phyloP scores from a whole-genome alignment of 78 protist species.

The Andalucia godoyi region DNA sequence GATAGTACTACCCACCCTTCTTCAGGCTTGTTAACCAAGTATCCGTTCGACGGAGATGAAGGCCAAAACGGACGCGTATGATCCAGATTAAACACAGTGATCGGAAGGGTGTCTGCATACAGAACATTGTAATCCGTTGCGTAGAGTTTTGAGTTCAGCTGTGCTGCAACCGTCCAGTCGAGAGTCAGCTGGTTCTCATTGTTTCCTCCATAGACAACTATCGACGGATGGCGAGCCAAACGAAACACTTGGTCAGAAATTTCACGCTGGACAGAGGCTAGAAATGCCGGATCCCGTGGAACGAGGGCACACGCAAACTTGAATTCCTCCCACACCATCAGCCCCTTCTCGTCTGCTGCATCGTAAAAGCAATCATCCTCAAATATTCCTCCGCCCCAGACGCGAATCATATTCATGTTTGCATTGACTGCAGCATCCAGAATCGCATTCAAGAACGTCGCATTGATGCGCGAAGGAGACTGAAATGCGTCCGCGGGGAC shows the following conservation, averaged over 20 bases:
- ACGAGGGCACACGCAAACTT: conserved; percentile 69
- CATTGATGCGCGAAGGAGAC: background rate
- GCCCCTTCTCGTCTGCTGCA: conserved; percentile 26
- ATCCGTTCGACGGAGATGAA: conserved; percentile 60
- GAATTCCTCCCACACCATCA: conserved; percentile 79
- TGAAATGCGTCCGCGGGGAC: conserved; percentile 24
- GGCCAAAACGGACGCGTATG: conserved; percentile 52
- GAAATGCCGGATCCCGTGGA: conserved; percentile 54
- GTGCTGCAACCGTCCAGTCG: conserved; percentile 20
- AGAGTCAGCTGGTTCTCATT: conserved; percentile 73
- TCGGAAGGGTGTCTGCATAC: conserved; percentile 32
- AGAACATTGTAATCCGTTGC: conserved; percentile 34
- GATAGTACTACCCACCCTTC: conserved; percentile 37
- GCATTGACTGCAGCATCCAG: background rate
- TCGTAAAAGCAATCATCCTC: conserved; percentile 20
- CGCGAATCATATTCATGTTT: conserved; percentile 21
- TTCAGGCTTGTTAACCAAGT: conserved; percentile 16
- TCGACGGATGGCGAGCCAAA: conserved; percentile 36
- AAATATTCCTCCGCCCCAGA: conserved; percentile 44
- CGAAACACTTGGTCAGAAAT: conserved; percentile 31
- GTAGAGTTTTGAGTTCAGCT: conserved; percentile 10
- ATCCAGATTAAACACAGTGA: background rate
- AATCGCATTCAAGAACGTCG: background rate
- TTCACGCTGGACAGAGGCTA: conserved; percentile 28
- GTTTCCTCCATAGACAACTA: conserved; percentile 68